Evolutionary conservation across 352 stramenopile species (phyloP), one percentile per base, ranked within the genome.

Genomic region (Pythium periplocum): DNA sequence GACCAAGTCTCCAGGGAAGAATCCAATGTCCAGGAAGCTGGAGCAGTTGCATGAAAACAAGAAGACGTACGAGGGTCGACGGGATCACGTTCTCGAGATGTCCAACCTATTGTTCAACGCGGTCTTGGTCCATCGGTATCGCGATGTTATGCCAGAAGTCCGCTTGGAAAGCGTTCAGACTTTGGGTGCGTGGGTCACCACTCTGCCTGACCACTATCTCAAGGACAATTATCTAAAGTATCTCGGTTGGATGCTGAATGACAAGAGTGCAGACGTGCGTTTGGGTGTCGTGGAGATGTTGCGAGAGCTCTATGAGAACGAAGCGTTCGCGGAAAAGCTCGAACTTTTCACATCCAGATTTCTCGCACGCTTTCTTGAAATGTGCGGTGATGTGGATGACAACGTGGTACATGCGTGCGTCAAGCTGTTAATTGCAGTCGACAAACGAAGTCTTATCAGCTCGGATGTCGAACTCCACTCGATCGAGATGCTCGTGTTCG

Each of bases 211-310:
- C 37, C 71, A 97, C 0, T 98, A 96, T 51, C 64, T 98, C 36
- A 91, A 91, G 46, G 86, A 97, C 58, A 97, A 94, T 55, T 97
- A 95, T 57, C 64, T 98, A 49, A 98, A 98, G 66, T 98, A 98
- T 66, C 81, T 98, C 49, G 95, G 91, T 4, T 98, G 95, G 95
- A 87, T 98, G 58, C 56, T 98, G 43, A 95, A 87, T 55, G 93
- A 98, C 73, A 97, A 97, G 63, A 71, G 84, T 45, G 69, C 73
- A 1, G 39, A 55, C 9, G 95, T 98, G 37, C 90, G 95, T 10
- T 51, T 87, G 12, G 74, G 83, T 3, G 87, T 95, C 17, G 59
- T 98, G 4, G 59, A 83, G 30, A 86, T 87, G n/a, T 69, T 98
- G 7, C 72, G 78, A 9, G 59, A 66, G 10, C 70, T 97, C 9